Conservation (phyloP, 345 rosid species). For the Moricandia moricandioides region DNA sequence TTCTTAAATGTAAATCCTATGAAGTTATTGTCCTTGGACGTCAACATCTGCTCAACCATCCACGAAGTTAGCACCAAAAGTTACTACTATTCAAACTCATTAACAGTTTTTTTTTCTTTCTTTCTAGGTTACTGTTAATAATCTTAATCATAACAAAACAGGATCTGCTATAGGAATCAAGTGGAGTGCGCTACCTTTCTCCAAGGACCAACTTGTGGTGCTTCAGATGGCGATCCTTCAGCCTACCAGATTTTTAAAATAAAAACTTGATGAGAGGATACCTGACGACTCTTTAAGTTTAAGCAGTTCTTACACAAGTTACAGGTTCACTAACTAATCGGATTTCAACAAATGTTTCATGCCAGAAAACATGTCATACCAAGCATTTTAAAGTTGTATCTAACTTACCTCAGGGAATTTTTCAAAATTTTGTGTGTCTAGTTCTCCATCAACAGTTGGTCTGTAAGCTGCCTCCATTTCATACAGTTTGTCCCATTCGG, state of each 20-base stretch:
- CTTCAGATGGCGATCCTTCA: conserved; percentile 55
- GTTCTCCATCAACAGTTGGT: conserved; percentile 84
- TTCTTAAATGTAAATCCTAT: conserved; percentile 90
- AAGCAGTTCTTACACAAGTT: conserved; percentile 1
- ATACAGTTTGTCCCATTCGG: conserved; percentile 83
- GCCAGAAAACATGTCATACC: not conserved
- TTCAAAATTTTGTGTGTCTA: conserved; percentile 97
- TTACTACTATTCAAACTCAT: not conserved
- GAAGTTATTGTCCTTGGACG: conserved; percentile 88
- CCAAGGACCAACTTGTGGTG: conserved; percentile 94
- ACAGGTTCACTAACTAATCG: not conserved
- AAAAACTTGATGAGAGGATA: conserved; percentile 27
- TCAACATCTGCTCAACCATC: conserved; percentile 68
- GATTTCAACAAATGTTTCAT: not conserved
- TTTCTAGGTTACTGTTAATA: not conserved
- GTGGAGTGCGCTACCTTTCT: conserved; percentile 62
- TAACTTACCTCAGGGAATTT: conserved; percentile 91
- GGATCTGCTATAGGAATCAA: not conserved
- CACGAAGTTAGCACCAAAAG: not conserved
- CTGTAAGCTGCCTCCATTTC: conserved; percentile 83
- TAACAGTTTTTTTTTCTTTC: not conserved
- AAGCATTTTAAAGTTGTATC: conserved; percentile 12
- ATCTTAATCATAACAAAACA: not conserved
- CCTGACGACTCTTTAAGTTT: not conserved
- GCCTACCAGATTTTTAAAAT: conserved; percentile 40